phyloP scores from a whole-genome alignment of 306 rosid species.

The Casuarina equisetifolia region DNA sequence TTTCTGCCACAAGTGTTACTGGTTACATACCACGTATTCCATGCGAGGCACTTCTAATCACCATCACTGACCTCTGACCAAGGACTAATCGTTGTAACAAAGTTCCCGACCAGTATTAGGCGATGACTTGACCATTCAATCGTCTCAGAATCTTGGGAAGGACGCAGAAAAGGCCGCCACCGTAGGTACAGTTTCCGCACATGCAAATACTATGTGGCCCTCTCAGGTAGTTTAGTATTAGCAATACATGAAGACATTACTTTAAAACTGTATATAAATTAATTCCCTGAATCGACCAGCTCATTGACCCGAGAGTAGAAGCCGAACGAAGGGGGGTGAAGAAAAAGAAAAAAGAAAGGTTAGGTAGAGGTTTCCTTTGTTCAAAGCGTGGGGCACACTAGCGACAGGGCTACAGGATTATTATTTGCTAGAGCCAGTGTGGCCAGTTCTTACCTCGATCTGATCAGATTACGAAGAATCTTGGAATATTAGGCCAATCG shows the following conservation, averaged over 20 bases:
- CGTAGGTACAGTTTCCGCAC: slow-evolving; percentile 1
- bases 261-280: neutral
- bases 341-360: neutral
- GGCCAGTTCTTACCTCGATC: neutral
- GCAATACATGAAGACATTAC: neutral
- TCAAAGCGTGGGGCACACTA: neutral
- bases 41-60: neutral
- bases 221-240: neutral
- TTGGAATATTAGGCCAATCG: slow-evolving; percentile 14
- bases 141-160: neutral
- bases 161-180: neutral
- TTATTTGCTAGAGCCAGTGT: too few species aligned
- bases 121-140: neutral
- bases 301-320: neutral
- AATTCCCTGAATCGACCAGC: neutral
- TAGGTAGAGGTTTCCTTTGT: neutral
- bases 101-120: neutral
- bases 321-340: too few species aligned
- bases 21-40: neutral
- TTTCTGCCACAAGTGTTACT: too few species aligned
- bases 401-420: neutral
- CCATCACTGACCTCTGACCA: neutral
- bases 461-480: slow-evolving; percentile 21
- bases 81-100: neutral
- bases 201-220: neutral